Conservation (phyloP, 2,329 filamentous ascomycete genomes). For the Claviceps maximensis region DNA sequence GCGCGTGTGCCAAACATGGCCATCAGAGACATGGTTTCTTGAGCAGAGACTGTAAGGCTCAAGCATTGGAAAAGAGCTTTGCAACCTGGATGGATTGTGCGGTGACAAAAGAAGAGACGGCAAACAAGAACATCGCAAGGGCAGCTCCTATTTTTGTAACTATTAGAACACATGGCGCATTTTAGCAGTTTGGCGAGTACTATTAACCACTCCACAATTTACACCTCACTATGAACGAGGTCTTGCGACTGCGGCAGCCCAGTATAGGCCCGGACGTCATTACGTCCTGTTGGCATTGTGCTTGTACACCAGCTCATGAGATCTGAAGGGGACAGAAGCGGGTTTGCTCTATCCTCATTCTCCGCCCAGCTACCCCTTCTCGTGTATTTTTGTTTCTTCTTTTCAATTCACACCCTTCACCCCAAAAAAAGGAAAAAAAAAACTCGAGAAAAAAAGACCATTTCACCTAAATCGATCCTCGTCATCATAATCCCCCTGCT, state of each 20-base stretch:
- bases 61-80: background rate
- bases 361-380: background rate
- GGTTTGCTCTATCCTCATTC: background rate
- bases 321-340: background rate
- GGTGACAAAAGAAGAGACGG: background rate
- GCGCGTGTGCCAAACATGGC: background rate
- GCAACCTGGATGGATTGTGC: background rate
- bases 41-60: background rate
- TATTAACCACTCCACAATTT: background rate
- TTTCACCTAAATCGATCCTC: constrained; percentile 16
- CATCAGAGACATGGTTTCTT: background rate
- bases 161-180: background rate
- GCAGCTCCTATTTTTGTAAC: background rate
- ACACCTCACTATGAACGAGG: background rate
- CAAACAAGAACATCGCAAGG: too few relatives aligned
- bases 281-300: background rate
- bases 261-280: background rate
- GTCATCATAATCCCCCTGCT: constrained; percentile 22
- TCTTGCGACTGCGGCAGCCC: background rate
- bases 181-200: background rate
- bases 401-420: background rate
- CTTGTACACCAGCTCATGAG: background rate
- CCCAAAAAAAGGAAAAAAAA: background rate
- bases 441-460: background rate
- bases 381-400: background rate